phyloP scores from a whole-genome alignment of 1,284 basidiomycete genomes.

The Ceraceosorus guamensis region DNA sequence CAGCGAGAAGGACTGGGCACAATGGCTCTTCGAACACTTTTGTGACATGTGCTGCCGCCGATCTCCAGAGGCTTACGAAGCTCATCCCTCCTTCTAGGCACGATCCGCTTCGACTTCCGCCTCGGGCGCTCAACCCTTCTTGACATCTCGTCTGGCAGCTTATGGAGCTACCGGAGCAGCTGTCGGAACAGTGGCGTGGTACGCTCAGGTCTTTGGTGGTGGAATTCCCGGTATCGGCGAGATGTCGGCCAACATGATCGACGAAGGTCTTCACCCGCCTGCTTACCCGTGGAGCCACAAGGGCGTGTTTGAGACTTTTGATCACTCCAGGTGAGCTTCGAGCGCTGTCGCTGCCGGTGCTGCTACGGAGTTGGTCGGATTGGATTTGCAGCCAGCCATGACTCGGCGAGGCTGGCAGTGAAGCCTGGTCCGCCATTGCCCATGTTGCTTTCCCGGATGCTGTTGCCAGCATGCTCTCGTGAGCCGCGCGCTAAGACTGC shows the following conservation, averaged over 20 bases:
- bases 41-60: no score
- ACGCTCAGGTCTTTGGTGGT: slow-evolving; percentile 84
- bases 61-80: no score
- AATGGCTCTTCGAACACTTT: no score
- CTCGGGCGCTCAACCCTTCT: slow-evolving; percentile 36
- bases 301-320: slow-evolving; percentile 80
- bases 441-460: no score
- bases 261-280: slow-evolving; percentile 88
- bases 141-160: slow-evolving; percentile 70
- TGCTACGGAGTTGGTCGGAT: not conserved
- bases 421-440: not conserved
- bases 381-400: not conserved
- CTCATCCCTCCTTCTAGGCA: slow-evolving; percentile 14
- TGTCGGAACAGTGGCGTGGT: slow-evolving; percentile 86
- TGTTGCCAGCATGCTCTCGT: no score
- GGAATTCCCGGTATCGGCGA: slow-evolving; percentile 37
- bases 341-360: not conserved
- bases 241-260: slow-evolving; percentile 52
- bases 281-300: slow-evolving; percentile 85
- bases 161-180: slow-evolving; percentile 70
- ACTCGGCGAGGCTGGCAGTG: not conserved
- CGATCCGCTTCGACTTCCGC: slow-evolving; percentile 31
- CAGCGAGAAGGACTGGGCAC: no score
- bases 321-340: slow-evolving; percentile 62
- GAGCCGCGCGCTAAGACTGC: not conserved